phyloP scores from a whole-genome alignment of 306 rosid genomes.

The Ammopiptanthus mongolicus region DNA sequence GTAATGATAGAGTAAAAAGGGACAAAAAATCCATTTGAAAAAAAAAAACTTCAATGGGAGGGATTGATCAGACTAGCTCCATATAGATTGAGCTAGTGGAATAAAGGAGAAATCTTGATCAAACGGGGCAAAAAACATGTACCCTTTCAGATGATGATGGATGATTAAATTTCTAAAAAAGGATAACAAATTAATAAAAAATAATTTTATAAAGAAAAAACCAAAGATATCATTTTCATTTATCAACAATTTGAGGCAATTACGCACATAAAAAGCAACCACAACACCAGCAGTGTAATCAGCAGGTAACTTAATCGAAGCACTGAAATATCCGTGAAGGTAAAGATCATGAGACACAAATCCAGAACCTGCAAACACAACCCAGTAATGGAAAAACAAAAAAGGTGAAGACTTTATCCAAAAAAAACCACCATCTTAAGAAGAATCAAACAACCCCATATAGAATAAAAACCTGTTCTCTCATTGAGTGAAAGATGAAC shows the following conservation, averaged over 20 bases:
- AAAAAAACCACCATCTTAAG: not conserved
- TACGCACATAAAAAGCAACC: conserved; percentile 93
- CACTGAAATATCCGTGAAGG: conserved; percentile 88
- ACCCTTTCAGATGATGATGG: not conserved
- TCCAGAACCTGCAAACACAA: conserved; percentile 69
- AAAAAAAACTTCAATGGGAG: not conserved
- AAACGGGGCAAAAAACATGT: not conserved
- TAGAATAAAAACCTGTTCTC: conserved; percentile 51
- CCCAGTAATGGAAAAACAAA: not conserved
- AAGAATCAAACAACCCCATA: not conserved
- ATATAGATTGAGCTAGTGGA: not conserved
- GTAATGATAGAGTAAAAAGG: not conserved
- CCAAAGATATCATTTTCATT: not conserved
- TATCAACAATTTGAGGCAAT: not conserved
- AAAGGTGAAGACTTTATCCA: not conserved
- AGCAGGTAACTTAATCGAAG: conserved; percentile 87
- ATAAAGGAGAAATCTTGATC: not conserved
- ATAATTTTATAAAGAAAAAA: not conserved
- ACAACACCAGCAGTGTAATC: conserved; percentile 97
- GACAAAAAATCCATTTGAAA: not conserved
- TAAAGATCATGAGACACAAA: conserved; percentile 93
- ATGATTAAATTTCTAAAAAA: not conserved
- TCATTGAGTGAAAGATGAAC: conserved; percentile 89
- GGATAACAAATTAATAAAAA: not conserved
- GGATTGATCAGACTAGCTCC: not conserved